Base-by-base conservation (phyloP, 495 filamentous ascomycete genomes). In the Cercophora scortea region DNA sequence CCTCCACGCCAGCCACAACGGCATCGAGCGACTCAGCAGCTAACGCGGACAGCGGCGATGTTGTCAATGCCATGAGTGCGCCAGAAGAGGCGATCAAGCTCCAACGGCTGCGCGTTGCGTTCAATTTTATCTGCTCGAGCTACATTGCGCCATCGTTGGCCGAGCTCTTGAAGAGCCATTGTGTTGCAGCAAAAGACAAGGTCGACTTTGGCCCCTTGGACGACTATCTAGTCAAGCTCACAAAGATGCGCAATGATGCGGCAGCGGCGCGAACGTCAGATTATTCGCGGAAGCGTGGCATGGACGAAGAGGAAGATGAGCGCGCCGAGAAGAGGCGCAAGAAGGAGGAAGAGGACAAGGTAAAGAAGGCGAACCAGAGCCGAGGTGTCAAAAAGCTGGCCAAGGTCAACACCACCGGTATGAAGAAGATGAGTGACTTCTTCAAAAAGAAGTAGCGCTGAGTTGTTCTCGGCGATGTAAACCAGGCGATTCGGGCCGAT, bases 381-480 rank as follows among this genome's bases (percentile, higher is more conserved):
- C 74, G 80, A 16, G 90, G 79, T 0, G 81, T 95, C 1, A 82
- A 78, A 59, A 77, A 91, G 39, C 62, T 99, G 60, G 86, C 85
- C 65, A 97, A 96, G 72, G 92, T 88, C 12, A 86, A 96, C 64
- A 89, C 83, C 0, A 80, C 61, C 13, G 94, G 93, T 25, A 99
- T 99, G 93, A 89, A 87, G 77, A 97, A 96, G 76, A 80, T 98
- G 83, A 96, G 89, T 58, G 80, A 84, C 54, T 98, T 97, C 66
- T 98, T 98, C 66, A 79, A 77, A 38, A 96, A 91, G 73, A 84
- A 81, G 32, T 53, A 34, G 19, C 17, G 36, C n/a, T 18, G 9
- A 11, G 18, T 49, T 40, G 10, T 18, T 11, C 7, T 16, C 4
- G 33, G 7, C 8, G 8, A 8, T 38, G 34, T 35, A 34, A 13